Percentiles rank a stretch among this genome's conserved stretches.
phyloP scores from a whole-genome alignment of 495 filamentous ascomycete species.

The Talaromyces adpressus region DNA sequence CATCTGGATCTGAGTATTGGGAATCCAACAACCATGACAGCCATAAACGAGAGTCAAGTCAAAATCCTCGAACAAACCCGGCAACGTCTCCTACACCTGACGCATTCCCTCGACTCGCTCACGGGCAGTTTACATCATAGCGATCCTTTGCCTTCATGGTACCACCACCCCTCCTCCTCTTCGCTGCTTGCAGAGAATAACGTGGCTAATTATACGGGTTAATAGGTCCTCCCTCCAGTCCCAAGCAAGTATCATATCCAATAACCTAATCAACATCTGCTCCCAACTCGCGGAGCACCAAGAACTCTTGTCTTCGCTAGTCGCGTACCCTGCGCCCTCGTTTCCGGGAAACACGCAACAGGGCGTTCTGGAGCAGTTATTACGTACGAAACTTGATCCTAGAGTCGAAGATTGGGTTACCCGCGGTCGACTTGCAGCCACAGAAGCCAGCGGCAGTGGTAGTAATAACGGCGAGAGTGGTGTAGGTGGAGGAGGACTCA shows the following conservation, averaged over 20 bases:
- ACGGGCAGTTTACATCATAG: slow-evolving; percentile 43
- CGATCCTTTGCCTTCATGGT: slow-evolving; percentile 58
- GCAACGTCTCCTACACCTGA: slow-evolving; percentile 62
- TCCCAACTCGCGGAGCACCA: slow-evolving; percentile 50
- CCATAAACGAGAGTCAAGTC: slow-evolving; percentile 50
- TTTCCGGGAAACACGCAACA: slow-evolving; percentile 69
- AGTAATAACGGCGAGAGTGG: neutral
- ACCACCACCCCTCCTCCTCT: slow-evolving; percentile 13
- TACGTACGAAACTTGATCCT: slow-evolving; percentile 78
- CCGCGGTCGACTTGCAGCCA: slow-evolving; percentile 42
- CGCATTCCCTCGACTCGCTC: slow-evolving; percentile 57
- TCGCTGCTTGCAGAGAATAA: slow-evolving; percentile 12
- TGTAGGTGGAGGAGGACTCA: slow-evolving; percentile 18
- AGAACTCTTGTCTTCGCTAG: slow-evolving; percentile 53
- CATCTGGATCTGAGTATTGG: neutral
- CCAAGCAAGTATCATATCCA: slow-evolving; percentile 57
- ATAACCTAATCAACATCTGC: slow-evolving; percentile 53
- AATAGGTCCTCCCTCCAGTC: slow-evolving; percentile 61
- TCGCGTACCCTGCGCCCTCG: slow-evolving; percentile 66
- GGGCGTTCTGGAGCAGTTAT: slow-evolving; percentile 50
- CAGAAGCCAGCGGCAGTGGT: slow-evolving; percentile 7
- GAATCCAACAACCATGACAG: slow-evolving; percentile 11
- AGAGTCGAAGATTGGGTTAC: slow-evolving; percentile 66
- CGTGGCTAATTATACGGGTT: slow-evolving; percentile 27
- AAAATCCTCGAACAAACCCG: slow-evolving; percentile 69